These are phyloP conservation scores for Codiaeum variegatum DNA, from an alignment of 441 rosid genomes.

Conservation along the genomic window DNA sequence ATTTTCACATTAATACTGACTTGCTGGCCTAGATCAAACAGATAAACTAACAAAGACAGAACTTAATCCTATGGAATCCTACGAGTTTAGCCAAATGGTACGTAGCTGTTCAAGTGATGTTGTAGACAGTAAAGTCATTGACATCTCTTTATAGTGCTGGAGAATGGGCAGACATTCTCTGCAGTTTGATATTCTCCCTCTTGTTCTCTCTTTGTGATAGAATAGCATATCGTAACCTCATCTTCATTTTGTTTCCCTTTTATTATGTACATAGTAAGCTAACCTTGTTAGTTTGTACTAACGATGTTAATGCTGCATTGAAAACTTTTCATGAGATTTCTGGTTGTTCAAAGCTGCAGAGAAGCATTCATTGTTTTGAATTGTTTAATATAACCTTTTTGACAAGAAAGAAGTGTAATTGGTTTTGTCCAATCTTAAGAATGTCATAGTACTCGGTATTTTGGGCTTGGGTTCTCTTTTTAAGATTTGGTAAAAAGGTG, in stretches of 20 bases:
- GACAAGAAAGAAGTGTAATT: background rate
- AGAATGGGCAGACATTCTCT: background rate
- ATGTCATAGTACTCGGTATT: background rate
- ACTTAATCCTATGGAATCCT: background rate
- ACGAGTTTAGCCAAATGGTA: background rate
- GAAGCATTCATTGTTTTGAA: background rate
- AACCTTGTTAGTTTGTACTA: background rate
- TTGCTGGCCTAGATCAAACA: no score
- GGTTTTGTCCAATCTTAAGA: background rate
- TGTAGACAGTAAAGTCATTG: background rate
- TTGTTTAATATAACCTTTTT: background rate
- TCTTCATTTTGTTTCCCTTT: background rate
- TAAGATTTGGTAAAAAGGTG: background rate
- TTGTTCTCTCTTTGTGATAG: background rate
- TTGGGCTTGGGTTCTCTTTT: background rate
- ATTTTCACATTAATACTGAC: no score
- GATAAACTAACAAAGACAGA: no score
- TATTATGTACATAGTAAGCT: background rate
- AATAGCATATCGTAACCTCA: background rate
- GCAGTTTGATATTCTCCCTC: background rate
- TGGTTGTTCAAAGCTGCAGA: background rate
- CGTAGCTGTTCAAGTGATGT: background rate
- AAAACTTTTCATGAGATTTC: background rate
- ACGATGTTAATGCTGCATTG: background rate
- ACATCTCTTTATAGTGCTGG: background rate